A percentile compares a stretch with the other conserved stretches of the same genome.
These are phyloP conservation scores for Filobasidium floriforme DNA, from an alignment of 768 basidiomycete species.

Conservation along the genomic window DNA sequence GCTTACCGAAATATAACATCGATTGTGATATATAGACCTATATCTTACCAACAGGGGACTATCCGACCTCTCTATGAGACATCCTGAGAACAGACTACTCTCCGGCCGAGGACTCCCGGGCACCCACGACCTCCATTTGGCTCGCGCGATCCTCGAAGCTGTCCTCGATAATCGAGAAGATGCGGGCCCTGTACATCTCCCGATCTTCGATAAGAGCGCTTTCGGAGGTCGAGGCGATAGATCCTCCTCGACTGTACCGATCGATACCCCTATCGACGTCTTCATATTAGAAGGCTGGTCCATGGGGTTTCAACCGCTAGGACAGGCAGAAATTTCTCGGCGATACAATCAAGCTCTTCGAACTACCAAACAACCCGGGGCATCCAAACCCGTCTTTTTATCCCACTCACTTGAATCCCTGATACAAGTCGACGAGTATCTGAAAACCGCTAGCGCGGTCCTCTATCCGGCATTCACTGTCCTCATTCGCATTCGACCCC, in stretches of 20 bases:
- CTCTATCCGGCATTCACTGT: slow-evolving; percentile 13
- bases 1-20: background rate
- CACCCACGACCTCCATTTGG: slow-evolving; percentile 26
- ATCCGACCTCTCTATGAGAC: slow-evolving; percentile 1
- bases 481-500: slow-evolving; percentile 13
- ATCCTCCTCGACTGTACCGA: background rate
- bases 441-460: background rate
- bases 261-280: slow-evolving; percentile 56
- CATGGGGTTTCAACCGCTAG: slow-evolving; percentile 70
- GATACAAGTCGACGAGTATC: slow-evolving; percentile 5
- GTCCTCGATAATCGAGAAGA: background rate
- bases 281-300: slow-evolving; percentile 95
- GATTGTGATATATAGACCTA: slow-evolving; percentile 14
- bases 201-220: slow-evolving; percentile 62
- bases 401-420: slow-evolving; percentile 11
- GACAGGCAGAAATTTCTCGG: slow-evolving; percentile 51
- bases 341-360: slow-evolving; percentile 47
- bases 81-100: slow-evolving; percentile 24
- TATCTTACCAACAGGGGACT: slow-evolving; percentile 23
- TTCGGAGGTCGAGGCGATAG: slow-evolving; percentile 79
- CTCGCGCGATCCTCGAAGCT: background rate
- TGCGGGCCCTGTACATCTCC: background rate
- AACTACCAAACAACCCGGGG: background rate
- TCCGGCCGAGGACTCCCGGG: slow-evolving; percentile 30
- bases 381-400: slow-evolving; percentile 5